These are phyloP conservation scores for Sporormia fimetaria DNA, from an alignment of 495 filamentous ascomycete genomes.

Conservation along the genomic window DNA sequence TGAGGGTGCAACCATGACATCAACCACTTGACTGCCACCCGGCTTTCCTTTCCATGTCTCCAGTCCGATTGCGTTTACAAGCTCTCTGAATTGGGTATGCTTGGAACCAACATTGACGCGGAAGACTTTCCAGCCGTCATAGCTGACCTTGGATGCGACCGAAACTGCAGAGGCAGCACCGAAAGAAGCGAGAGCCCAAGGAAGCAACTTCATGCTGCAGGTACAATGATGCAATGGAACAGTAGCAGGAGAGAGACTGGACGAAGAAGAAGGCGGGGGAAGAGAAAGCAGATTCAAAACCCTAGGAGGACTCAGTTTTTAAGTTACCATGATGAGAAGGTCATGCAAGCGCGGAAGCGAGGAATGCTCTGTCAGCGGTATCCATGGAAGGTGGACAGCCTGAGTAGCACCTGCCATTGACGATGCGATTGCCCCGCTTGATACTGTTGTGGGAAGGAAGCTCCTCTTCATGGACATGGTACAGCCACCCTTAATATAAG, in stretches of 20 bases:
- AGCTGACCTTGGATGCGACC: slow-evolving; percentile 26
- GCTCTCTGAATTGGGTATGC: slow-evolving; percentile 19
- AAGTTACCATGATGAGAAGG: too few species aligned
- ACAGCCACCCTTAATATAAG: slow-evolving; percentile 17
- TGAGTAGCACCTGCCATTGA: slow-evolving; percentile 3
- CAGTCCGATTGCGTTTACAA: slow-evolving; percentile 22
- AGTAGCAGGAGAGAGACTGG: not conserved
- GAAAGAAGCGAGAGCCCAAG: slow-evolving; percentile 8
- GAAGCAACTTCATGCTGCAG: slow-evolving; percentile 21
- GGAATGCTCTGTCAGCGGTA: too few species aligned
- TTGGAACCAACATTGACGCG: slow-evolving; percentile 28
- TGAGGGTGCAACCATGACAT: slow-evolving; percentile 37
- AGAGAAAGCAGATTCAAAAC: not conserved
- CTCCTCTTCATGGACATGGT: slow-evolving; percentile 2
- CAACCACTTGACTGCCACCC: slow-evolving; percentile 26
- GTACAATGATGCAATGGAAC: not conserved
- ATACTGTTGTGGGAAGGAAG: slow-evolving; percentile 8
- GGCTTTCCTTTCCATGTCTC: slow-evolving; percentile 29
- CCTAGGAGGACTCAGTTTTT: too few species aligned
- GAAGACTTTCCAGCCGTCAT: slow-evolving; percentile 40
- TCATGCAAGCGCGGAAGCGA: too few species aligned
- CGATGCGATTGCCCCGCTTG: not conserved
- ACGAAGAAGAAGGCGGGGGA: slow-evolving; percentile 3
- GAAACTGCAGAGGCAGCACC: slow-evolving; percentile 16
- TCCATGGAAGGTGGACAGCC: too few species aligned